Evolutionary conservation across 2,329 filamentous ascomycete species (phyloP), one percentile per base, ranked within the genome.

Genomic region (Diaporthe nobilis): DNA sequence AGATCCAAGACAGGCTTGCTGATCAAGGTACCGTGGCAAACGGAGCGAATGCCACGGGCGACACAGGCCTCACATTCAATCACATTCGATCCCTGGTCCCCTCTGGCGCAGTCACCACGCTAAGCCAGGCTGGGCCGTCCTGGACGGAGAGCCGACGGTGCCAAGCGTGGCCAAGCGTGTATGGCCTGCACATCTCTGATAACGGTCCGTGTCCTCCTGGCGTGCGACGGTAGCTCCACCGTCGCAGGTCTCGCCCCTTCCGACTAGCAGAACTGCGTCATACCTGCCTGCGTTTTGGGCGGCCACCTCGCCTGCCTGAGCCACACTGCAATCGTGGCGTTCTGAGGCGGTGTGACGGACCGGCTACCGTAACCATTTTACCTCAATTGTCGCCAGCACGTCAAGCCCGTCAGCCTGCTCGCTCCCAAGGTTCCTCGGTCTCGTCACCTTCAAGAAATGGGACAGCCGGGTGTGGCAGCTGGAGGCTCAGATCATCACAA

Each of bases 201-300:
- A 15, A 73, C 51, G 58, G 71, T 63, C 37, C 34, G 31, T 20
- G 39, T 20, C 20, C 42, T 61, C 8, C 34, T 22, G 20, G 37
- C 4, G 22, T 4, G n/a, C 31, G 22, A 25, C n/a, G 13, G 37
- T 28, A 65, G 15, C n/a, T 49, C 57, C 57, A 71, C 51, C 65
- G 65, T 68, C 65, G 4, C 63, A 42, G 65, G 65, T 42, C 65
- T 68, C 65, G 65, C 65, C 65, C 63, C 47, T 68, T 68, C 65
- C 47, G 65, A 39, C 31, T 25, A 22, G 4, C 34, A 42, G 2
- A 13, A 15, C 20, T 71, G 37, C 68, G 68, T 71, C 68, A 70
- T 70, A 22, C n/a, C 17, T 39, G 44, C 37, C 39, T 49, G 42
- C 25, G n/a, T 25, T 34, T 28, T 34, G 7, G 60, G 39, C 39